A percentile compares a stretch with the other conserved stretches of the same genome.
Evolutionary conservation across 352 stramenopile genomes (phyloP).

Genomic region (Pythium periplocum): DNA sequence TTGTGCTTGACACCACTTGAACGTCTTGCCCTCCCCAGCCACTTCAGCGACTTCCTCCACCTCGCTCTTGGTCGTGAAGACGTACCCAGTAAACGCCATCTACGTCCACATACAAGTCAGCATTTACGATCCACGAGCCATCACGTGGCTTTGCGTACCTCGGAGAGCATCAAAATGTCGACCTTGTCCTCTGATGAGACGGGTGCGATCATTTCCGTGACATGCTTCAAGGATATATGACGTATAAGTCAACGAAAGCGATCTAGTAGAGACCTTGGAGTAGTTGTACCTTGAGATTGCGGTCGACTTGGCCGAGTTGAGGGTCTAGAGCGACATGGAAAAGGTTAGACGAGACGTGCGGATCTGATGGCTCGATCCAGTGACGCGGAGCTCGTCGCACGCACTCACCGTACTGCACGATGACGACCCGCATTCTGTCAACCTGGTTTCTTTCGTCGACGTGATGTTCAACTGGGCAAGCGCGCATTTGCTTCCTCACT

Average conservation of each 20-base stretch:
- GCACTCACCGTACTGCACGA: conserved; percentile 73
- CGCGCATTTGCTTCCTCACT: no score
- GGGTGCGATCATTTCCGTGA: conserved; percentile 55
- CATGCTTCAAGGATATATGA: conserved; percentile 25
- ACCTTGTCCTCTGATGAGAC: conserved; percentile 40
- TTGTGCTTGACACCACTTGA: conserved; percentile 63
- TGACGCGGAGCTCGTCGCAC: neutral
- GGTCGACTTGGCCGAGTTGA: conserved; percentile 54
- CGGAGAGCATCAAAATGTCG: conserved; percentile 73
- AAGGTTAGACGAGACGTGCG: neutral
- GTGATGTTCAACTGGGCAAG: no score
- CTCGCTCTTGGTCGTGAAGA: conserved; percentile 52
- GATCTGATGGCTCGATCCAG: no score
- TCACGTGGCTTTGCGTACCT: conserved; percentile 27
- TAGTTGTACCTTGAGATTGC: conserved; percentile 56
- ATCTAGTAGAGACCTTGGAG: neutral
- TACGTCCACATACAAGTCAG: conserved; percentile 13
- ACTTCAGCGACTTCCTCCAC: conserved; percentile 60
- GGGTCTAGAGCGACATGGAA: conserved; percentile 31
- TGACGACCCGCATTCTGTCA: conserved; percentile 49
- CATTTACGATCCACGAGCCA: neutral
- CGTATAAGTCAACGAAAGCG: neutral
- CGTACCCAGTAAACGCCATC: conserved; percentile 84
- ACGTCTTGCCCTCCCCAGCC: conserved; percentile 43
- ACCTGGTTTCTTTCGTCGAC: no score